Base-by-base conservation (phyloP, 179 eudicot genomes). In the Monotropa hypopitys region DNA sequence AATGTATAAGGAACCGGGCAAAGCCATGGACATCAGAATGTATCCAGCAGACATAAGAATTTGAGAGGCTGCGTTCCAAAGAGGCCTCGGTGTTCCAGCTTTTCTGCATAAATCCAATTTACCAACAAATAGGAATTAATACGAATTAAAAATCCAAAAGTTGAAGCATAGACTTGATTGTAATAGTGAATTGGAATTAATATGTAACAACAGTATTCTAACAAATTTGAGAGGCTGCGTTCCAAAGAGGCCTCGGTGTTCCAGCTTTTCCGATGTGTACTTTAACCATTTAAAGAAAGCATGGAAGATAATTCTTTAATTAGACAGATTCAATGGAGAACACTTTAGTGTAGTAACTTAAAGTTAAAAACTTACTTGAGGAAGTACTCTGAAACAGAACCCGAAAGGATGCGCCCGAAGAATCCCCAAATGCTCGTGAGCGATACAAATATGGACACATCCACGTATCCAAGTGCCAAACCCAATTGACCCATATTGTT, bases 401-500 rank as follows among this genome's bases (percentile, higher is more conserved):
- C 98, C 8, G 98, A 88, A 8, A 87, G 56, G 15, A 94, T 92
- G 73, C 98, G 87, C 11, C 98, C 98, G 20, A 94, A 94, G 69
- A 94, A 94, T 30, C 98, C 98, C 84, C 84, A 86, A 3, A 94
- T 92, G 84, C 98, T 94, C 26, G 86, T 89, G 3, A 94, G 88
- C 0, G 98, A 94, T 20, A 94, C 94, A 42, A 94, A 94, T 7
- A 94, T 89, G 0, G 97, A 92, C 8, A 90, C 97, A 45, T 94
- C 98, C 5, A 75, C 54, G 63, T 90, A 94, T 54, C 98, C 98
- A 16, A 94, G 92, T 18, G 98, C 85, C 70, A 88, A 56, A 10
- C 96, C 98, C 94, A 94, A 92, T 77, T 94, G 99, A 15, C 97
- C 99, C 92, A 93, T 85, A 70, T 95, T 95, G 77, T 95, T 95